These are phyloP conservation scores for Fusarium liriodendri DNA, from an alignment of 2,329 filamentous ascomycete species.

Conservation along the genomic window DNA sequence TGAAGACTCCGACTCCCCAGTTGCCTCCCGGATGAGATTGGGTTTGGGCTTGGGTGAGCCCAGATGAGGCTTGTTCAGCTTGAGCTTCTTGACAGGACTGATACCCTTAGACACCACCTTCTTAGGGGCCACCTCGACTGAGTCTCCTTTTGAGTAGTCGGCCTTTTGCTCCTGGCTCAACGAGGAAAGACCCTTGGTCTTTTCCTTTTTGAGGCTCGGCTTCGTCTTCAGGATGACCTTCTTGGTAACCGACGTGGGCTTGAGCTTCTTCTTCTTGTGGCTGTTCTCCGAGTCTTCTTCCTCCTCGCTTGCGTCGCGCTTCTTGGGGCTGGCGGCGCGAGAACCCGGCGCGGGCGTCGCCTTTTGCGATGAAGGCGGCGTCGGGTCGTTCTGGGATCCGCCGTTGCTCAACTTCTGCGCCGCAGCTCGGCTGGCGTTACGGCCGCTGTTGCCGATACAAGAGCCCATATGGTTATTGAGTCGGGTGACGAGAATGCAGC, in stretches of 20 bases:
- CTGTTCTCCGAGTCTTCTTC: constrained; percentile 63
- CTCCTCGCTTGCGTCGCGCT: constrained; percentile 68
- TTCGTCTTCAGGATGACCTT: constrained; percentile 69
- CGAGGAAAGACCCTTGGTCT: constrained; percentile 62
- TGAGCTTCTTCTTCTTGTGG: constrained; percentile 70
- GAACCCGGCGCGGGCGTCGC: constrained; percentile 68
- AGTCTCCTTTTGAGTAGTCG: constrained; percentile 44
- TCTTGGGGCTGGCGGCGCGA: constrained; percentile 65
- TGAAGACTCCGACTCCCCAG: constrained; percentile 67
- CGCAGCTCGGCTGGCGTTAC: constrained; percentile 71
- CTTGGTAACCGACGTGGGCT: constrained; percentile 58
- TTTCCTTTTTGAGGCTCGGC: constrained; percentile 64
- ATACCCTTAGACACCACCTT: constrained; percentile 51
- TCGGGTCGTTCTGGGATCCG: constrained; percentile 65
- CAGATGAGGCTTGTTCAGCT: constrained; percentile 58
- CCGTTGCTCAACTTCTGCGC: constrained; percentile 73
- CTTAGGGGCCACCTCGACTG: constrained; percentile 49
- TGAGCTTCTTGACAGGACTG: constrained; percentile 57
- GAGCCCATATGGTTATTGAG: constrained; percentile 77
- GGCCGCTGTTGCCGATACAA: constrained; percentile 73
- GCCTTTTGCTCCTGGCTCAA: constrained; percentile 62
- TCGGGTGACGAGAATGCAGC: constrained; percentile 72
- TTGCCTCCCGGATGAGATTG: constrained; percentile 58
- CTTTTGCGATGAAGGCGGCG: constrained; percentile 72
- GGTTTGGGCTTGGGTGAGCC: constrained; percentile 61